Percentiles rank a stretch among this genome's conserved stretches.
Evolutionary conservation across 1,284 basidiomycete species (phyloP).

Genomic region (Trametes hirsuta): DNA sequence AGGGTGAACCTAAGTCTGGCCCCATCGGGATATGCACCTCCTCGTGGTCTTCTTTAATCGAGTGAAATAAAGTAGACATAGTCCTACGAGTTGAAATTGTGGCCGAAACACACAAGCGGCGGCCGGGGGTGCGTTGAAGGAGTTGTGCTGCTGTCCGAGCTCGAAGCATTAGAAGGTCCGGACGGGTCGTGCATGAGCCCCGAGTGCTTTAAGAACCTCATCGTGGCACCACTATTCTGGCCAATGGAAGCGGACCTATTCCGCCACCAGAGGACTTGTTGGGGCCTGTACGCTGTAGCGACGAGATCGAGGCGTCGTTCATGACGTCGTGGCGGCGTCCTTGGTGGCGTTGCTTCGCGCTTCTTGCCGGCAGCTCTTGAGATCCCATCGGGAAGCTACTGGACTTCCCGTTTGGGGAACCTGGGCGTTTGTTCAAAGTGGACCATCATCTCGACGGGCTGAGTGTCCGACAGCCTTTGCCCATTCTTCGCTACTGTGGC

Average conservation of each 20-base stretch:
- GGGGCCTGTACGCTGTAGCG: neutral
- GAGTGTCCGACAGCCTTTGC: too few species aligned
- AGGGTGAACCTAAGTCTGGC: neutral
- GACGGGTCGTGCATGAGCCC: neutral
- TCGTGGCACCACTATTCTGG: neutral
- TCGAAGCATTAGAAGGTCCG: slow-evolving; percentile 5
- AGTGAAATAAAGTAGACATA: slow-evolving; percentile 42
- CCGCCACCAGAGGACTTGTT: neutral
- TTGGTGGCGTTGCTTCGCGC: slow-evolving; percentile 7
- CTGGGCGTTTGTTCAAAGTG: too few species aligned
- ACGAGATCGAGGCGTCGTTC: neutral
- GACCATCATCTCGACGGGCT: too few species aligned
- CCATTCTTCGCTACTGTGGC: too few species aligned
- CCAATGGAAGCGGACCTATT: slow-evolving; percentile 4
- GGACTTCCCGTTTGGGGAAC: neutral
- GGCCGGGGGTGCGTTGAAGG: neutral
- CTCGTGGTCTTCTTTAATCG: slow-evolving; percentile 50
- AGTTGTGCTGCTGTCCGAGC: neutral
- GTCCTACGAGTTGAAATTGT: slow-evolving; percentile 3
- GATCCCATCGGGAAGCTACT: slow-evolving; percentile 20
- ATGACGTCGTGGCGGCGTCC: neutral
- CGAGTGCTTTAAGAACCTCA: neutral
- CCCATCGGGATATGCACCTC: slow-evolving; percentile 35
- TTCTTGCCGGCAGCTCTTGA: slow-evolving; percentile 4
- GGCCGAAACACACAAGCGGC: neutral